Percentiles rank a stretch among this genome's conserved stretches.
These are phyloP conservation scores for Anaeromyces robustus DNA, from an alignment of 192 early-diverging fungal species.

Conservation along the genomic window DNA sequence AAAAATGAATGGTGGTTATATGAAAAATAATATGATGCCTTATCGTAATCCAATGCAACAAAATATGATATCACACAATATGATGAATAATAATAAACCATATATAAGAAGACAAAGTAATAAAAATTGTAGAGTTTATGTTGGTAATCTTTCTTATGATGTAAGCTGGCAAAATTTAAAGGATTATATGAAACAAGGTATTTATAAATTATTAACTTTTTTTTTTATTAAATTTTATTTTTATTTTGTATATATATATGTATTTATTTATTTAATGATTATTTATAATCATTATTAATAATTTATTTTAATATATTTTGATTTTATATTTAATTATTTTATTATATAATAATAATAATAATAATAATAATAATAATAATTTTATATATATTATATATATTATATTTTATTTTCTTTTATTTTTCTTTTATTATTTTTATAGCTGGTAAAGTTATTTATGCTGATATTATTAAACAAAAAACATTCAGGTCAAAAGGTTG, in stretches of 20 bases:
- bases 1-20: not conserved
- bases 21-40: not conserved
- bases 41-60: not conserved
- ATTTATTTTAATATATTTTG: too few relatives aligned
- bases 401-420: not conserved
- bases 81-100: not conserved
- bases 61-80: not conserved
- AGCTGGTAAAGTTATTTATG: constrained; percentile 63
- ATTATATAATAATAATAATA: too few relatives aligned
- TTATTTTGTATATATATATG: not conserved
- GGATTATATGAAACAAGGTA: constrained; percentile 66
- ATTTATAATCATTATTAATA: too few relatives aligned
- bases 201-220: not conserved
- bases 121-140: constrained; percentile 56
- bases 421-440: not conserved
- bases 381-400: not conserved
- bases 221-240: not conserved
- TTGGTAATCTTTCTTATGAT: constrained; percentile 67
- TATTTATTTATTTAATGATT: too few relatives aligned
- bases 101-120: constrained; percentile 1
- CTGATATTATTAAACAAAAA: constrained; percentile 44
- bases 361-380: too few relatives aligned
- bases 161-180: constrained; percentile 58
- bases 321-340: too few relatives aligned
- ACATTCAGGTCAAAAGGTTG: constrained; percentile 43